These are phyloP conservation scores for Aspergillus cavernicola DNA, from an alignment of 495 filamentous ascomycete genomes.

Conservation along the genomic window DNA sequence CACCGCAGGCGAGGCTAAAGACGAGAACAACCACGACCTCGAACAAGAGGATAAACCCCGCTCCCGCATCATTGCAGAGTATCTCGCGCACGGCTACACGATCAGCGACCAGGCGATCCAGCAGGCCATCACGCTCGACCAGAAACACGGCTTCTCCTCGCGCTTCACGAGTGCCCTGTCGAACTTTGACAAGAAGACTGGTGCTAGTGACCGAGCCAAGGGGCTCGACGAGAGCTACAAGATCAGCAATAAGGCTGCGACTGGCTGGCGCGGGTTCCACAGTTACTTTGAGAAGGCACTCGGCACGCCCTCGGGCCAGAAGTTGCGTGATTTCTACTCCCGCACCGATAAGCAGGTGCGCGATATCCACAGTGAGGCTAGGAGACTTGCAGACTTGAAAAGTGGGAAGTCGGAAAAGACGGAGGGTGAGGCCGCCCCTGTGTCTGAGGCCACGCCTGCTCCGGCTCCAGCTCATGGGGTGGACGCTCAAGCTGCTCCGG, in stretches of 20 bases:
- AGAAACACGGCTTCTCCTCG: constrained; percentile 79
- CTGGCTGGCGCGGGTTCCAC: constrained; percentile 61
- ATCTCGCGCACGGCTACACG: constrained; percentile 88
- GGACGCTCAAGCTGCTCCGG: constrained; percentile 20
- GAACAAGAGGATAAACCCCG: constrained; percentile 94
- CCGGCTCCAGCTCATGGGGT: constrained; percentile 15
- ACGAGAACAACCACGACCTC: constrained; percentile 60
- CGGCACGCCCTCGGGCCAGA: constrained; percentile 79
- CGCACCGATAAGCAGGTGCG: constrained; percentile 77
- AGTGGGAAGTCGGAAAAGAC: constrained; percentile 59
- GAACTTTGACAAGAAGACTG: constrained; percentile 76
- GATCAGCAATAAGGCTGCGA: constrained; percentile 61
- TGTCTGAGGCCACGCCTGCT: constrained; percentile 9
- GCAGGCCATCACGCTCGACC: constrained; percentile 80
- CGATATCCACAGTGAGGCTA: constrained; percentile 89
- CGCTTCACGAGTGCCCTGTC: constrained; percentile 70
- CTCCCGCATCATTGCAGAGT: constrained; percentile 88
- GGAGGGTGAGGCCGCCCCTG: constrained; percentile 18
- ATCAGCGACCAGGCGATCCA: constrained; percentile 83
- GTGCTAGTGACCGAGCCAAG: constrained; percentile 73
- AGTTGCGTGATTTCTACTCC: constrained; percentile 80
- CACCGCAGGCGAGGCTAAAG: constrained; percentile 45
- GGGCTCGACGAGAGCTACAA: constrained; percentile 72
- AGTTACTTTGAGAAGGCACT: constrained; percentile 92
- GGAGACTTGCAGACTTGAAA: constrained; percentile 83